Conservation (phyloP, 2,329 filamentous ascomycete species). For the Cryphonectria japonica region DNA sequence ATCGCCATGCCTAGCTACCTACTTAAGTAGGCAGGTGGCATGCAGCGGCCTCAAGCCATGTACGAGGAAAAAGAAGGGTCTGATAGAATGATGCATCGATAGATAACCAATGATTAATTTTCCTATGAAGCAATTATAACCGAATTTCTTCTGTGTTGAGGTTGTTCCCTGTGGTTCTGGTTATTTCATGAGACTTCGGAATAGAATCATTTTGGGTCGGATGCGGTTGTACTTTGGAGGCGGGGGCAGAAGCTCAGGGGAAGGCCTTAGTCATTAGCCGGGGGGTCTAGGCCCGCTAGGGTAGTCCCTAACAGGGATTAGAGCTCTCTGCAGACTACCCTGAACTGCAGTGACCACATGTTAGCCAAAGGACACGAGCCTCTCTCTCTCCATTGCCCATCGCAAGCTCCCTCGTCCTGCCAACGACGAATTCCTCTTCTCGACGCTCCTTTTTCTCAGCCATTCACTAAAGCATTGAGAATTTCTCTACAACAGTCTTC, state of each 20-base stretch:
- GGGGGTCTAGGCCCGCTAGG: background rate
- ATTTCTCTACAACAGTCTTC: background rate
- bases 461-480: conserved; percentile 15
- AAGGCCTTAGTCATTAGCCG: background rate
- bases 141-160: background rate
- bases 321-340: conserved; percentile 3
- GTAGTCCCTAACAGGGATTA: background rate
- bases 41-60: background rate
- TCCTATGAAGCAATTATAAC: background rate
- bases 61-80: background rate
- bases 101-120: background rate
- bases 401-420: background rate
- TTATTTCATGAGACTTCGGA: background rate
- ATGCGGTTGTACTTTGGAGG: background rate
- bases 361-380: conserved; percentile 14
- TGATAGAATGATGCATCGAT: background rate
- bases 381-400: background rate
- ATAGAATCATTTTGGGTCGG: background rate
- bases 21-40: background rate
- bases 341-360: background rate
- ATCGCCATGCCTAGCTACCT: background rate
- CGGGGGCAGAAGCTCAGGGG: background rate
- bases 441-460: conserved; percentile 24
- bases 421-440: conserved; percentile 12
- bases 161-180: background rate